These are phyloP conservation scores for Candida pini DNA, from an alignment of 805 yeast genomes.

Conservation along the genomic window DNA sequence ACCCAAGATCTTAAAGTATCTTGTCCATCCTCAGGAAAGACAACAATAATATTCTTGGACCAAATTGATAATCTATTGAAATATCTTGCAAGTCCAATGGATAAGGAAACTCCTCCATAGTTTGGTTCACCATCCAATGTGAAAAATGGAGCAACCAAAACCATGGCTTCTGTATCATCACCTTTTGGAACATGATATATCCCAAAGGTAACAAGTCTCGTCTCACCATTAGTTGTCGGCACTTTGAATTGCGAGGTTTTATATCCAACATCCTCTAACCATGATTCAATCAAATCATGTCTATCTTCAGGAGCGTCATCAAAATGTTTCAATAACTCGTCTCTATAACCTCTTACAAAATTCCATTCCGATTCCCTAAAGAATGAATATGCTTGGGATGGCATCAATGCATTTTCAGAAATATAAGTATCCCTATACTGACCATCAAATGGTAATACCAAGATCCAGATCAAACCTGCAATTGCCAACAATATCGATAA, in stretches of 20 bases:
- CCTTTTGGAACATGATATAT: conserved; percentile 91
- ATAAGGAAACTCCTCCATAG: conserved; percentile 74
- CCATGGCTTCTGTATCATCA: conserved; percentile 94
- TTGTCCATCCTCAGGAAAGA: conserved; percentile 69
- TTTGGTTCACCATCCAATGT: conserved; percentile 62
- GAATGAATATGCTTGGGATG: conserved; percentile 89
- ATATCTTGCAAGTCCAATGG: conserved; percentile 70
- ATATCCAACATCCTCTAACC: conserved; percentile 72
- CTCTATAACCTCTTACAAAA: conserved; percentile 76
- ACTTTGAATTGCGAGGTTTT: conserved; percentile 44
- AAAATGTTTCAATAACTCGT: conserved; percentile 42
- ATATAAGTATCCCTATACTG: conserved; percentile 79
- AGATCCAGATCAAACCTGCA: conserved; percentile 53
- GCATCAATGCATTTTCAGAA: conserved; percentile 94
- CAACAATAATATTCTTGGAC: conserved; percentile 90
- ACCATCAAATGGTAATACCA: conserved; percentile 70
- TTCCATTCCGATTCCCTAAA: conserved; percentile 96
- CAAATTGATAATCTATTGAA: conserved; percentile 84
- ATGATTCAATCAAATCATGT: conserved; percentile 42
- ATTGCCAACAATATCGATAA: conserved; percentile 38
- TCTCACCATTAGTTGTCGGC: conserved; percentile 15
- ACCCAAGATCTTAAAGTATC: conserved; percentile 81
- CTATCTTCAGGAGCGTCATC: conserved; percentile 27
- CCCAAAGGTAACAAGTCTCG: conserved; percentile 49
- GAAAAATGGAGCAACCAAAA: conserved; percentile 81